Conservation (phyloP, 352 stramenopile genomes). For the Globisporangium cylindrosporum region DNA sequence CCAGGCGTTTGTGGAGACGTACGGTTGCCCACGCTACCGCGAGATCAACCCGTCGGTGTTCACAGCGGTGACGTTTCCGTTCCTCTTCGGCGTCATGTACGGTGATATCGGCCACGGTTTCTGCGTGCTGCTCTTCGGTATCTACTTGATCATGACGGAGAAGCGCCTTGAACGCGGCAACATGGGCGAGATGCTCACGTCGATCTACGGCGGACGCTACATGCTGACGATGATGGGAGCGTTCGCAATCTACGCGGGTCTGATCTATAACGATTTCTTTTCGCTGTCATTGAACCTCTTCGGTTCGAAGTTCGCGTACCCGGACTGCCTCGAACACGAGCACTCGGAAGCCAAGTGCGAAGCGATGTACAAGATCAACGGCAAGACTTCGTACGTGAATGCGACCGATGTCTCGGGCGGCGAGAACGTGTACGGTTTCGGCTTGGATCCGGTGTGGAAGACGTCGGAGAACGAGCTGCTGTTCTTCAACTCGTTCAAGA, state of each 20-base stretch:
- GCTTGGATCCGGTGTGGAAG: conserved; percentile 98
- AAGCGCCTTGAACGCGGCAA: conserved; percentile 79
- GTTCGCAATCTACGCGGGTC: conserved; percentile 96
- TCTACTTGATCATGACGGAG: conserved; percentile 95
- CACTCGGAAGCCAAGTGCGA: conserved; percentile 56
- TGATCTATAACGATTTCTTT: conserved; percentile 99
- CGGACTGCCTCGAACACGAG: conserved; percentile 65
- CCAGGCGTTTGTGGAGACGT: conserved; percentile 99
- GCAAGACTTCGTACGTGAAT: conserved; percentile 69
- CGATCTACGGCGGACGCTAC: conserved; percentile 94
- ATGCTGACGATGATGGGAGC: conserved; percentile 99
- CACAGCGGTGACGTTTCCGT: conserved; percentile 98
- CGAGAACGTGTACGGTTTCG: conserved; percentile 95
- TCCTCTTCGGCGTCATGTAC: conserved; percentile 99
- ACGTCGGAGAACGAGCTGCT: conserved; percentile 96
- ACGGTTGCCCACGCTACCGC: conserved; percentile 97
- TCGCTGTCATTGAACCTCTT: conserved; percentile 97
- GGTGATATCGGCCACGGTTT: conserved; percentile 98
- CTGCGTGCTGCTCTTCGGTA: conserved; percentile 92
- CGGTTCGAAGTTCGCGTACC: conserved; percentile 92
- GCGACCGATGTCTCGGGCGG: conserved; percentile 72
- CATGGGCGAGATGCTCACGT: conserved; percentile 90
- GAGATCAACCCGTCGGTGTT: conserved; percentile 99
- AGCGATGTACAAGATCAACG: conserved; percentile 73
- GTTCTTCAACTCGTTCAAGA: conserved; percentile 99